Evolutionary conservation across 2,329 filamentous ascomycete genomes (phyloP), one percentile per base, ranked within the genome.

Genomic region (Fonsecaea monophora): DNA sequence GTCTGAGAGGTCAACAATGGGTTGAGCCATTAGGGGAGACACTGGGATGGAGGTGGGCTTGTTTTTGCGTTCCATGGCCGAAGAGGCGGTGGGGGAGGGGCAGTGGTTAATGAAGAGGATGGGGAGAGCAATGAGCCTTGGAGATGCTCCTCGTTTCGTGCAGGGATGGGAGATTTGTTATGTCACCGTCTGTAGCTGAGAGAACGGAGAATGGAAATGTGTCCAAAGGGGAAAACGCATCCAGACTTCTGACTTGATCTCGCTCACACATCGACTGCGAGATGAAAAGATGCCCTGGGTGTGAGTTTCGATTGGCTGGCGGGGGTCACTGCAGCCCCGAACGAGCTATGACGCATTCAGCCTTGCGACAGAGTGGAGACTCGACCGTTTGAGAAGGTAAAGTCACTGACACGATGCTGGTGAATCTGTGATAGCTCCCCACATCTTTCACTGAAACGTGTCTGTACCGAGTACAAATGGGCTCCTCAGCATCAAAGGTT

Each of bases 41-140:
- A 92, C 84, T 62, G 91, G 87, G 74, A 94, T 87, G 45, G 91
- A 89, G 61, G 88, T 84, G 65, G 92, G 92, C 78, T 92, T 95
- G 81, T 96, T 92, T 72, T 89, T 87, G 78, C 94, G 90, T 77
- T 96, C 92, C 81, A 96, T 68, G n/a, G 13, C 60, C 48, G 54
- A 45, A 53, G 60, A 42, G 53, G 58, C 61, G 35, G 58, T 40
- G 40, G 18, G 37, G 42, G 59, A 35, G 63, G n/a, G 38, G 50
- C 15, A 25, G 37, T 37, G 18, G 7, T 58, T 57, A 32, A 57
- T 25, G 53, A 54, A 21, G 37, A 42, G 38, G 37, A 21, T 34
- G 25, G n/a, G 9, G 50, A 55, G 6, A 25, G 45, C 45, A 10
- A 50, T 12, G 18, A 25, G 45, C 25, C 45, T 21, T 25, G 45